Evolutionary conservation across 371 early-diverging fungal species (phyloP).

Genomic region (Zopfochytrium polystomum): DNA sequence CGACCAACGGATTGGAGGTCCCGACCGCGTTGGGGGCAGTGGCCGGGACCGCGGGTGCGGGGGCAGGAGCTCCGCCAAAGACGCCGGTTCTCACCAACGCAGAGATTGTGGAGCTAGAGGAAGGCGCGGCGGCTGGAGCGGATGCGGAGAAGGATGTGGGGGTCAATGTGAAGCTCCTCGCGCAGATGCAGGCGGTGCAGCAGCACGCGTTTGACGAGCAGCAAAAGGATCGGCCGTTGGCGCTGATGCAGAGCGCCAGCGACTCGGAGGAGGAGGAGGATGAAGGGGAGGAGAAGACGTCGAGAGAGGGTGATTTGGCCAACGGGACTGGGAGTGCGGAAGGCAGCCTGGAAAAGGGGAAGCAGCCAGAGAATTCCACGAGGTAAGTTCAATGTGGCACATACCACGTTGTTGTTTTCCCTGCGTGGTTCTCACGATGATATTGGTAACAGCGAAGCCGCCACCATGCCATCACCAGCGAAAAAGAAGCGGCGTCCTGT

Average conservation of each 20-base stretch:
- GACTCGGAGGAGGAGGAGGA: constrained; percentile 13
- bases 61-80: constrained; percentile 1
- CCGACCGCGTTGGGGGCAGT: not conserved
- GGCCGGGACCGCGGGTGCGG: not conserved
- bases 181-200: constrained; percentile 17
- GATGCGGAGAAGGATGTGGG: not conserved
- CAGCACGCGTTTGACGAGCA: constrained; percentile 28
- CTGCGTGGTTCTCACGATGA: no score
- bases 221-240: constrained; percentile 25
- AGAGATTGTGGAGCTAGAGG: not conserved
- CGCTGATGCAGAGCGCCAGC: not conserved
- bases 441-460: no score
- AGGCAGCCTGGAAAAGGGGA: no score
- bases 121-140: not conserved
- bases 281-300: constrained; percentile 1
- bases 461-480: no score
- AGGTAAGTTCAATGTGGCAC: no score
- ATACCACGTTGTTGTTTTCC: no score
- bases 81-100: not conserved
- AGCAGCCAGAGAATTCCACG: no score
- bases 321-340: no score
- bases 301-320: constrained; percentile 1
- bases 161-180: constrained; percentile 13
- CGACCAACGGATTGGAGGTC: not conserved
- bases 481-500: constrained; percentile 23